Percentiles rank a stretch among this genome's conserved stretches.
phyloP scores from a whole-genome alignment of 345 rosid species.

The Sapria himalayana region DNA sequence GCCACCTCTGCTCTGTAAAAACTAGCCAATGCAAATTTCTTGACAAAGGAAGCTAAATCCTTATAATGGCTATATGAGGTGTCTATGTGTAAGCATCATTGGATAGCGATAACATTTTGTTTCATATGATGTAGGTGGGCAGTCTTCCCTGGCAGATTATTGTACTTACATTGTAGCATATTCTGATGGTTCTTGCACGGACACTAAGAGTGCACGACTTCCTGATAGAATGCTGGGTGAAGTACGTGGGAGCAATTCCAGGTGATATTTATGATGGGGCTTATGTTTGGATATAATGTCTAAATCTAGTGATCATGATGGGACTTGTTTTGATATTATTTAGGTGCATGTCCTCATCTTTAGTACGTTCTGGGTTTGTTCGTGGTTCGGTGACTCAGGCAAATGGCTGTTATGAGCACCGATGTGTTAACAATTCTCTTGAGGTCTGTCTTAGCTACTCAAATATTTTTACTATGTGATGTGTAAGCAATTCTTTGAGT shows the following conservation, averaged over 20 bases:
- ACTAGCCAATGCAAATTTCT: no score
- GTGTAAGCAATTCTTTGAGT: no score
- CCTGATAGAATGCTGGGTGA: slow-evolving; percentile 99
- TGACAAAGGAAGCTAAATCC: no score
- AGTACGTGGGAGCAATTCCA: slow-evolving; percentile 79
- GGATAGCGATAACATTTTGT: no score
- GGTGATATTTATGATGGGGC: slow-evolving; percentile 22
- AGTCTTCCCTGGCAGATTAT: slow-evolving; percentile 92
- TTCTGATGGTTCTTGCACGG: slow-evolving; percentile 99
- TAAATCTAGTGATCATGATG: neutral
- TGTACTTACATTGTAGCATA: slow-evolving; percentile 96
- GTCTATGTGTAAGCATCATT: no score
- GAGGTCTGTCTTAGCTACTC: slow-evolving; percentile 51
- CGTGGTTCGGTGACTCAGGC: slow-evolving; percentile 85
- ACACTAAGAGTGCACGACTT: slow-evolving; percentile 71
- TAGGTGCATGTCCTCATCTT: slow-evolving; percentile 98
- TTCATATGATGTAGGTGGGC: slow-evolving; percentile 99
- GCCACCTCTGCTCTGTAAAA: no score
- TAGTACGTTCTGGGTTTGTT: slow-evolving; percentile 88
- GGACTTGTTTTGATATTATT: slow-evolving; percentile 4
- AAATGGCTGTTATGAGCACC: slow-evolving; percentile 94
- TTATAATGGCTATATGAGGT: no score
- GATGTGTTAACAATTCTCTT: slow-evolving; percentile 55
- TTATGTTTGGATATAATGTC: slow-evolving; percentile 1
- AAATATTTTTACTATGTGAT: no score